phyloP scores from a whole-genome alignment of 23 red algal genomes.

The Gracilaria caudata region DNA sequence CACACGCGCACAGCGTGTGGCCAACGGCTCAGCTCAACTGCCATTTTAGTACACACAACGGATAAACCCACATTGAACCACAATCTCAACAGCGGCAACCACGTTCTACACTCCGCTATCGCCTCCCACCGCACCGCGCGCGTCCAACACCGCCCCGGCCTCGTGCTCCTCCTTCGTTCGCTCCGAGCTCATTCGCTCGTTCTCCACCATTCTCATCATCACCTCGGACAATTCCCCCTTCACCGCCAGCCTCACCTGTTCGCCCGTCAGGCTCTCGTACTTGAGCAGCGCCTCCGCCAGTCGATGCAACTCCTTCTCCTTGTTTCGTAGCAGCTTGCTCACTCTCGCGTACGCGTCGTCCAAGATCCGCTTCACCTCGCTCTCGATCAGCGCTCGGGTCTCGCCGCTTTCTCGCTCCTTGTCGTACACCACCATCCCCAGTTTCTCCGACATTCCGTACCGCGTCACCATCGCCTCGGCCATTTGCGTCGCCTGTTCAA shows the following conservation, averaged over 20 bases:
- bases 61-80: neutral
- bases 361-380: slow-evolving; percentile 80
- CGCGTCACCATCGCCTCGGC: slow-evolving; percentile 99
- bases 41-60: neutral
- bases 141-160: neutral
- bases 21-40: neutral
- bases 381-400: slow-evolving; percentile 80
- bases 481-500: slow-evolving; percentile 90
- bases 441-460: slow-evolving; percentile 90
- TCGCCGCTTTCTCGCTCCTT: slow-evolving; percentile 76
- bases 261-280: slow-evolving; percentile 89
- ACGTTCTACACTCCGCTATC: slow-evolving; percentile 14
- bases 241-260: slow-evolving; percentile 77
- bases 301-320: slow-evolving; percentile 86
- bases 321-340: slow-evolving; percentile 66
- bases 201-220: slow-evolving; percentile 2
- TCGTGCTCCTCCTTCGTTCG: neutral
- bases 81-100: too few species aligned
- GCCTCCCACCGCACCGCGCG: slow-evolving; percentile 5
- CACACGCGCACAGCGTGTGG: neutral
- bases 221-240: slow-evolving; percentile 47
- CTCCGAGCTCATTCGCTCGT: neutral
- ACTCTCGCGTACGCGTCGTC: slow-evolving; percentile 83
- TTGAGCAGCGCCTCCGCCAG: slow-evolving; percentile 85
- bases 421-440: slow-evolving; percentile 90